Percentiles rank a stretch among this genome's conserved stretches.
Conservation (phyloP, 1,139 yeast species). For the Neolecta irregularis region DNA sequence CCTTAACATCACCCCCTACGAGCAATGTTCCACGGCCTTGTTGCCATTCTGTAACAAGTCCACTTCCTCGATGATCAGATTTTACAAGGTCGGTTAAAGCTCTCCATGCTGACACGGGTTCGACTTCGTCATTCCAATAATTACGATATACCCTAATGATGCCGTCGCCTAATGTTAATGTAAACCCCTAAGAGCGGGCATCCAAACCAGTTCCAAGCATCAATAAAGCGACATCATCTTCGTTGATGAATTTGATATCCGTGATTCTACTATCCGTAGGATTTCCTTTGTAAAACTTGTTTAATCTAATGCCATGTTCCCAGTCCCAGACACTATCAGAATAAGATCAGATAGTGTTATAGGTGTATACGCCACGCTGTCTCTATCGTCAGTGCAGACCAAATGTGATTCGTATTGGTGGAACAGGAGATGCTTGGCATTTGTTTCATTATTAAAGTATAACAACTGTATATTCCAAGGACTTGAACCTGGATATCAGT, state of each 20-base stretch:
- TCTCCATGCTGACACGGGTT: slow-evolving; percentile 79
- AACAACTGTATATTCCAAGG: slow-evolving; percentile 64
- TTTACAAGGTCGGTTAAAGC: slow-evolving; percentile 72
- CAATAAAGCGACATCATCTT: slow-evolving; percentile 75
- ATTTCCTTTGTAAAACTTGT: slow-evolving; percentile 67
- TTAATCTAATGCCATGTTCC: slow-evolving; percentile 41
- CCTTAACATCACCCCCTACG: slow-evolving; percentile 90
- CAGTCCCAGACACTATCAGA: slow-evolving; percentile 65
- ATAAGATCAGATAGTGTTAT: not conserved
- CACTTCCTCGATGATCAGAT: slow-evolving; percentile 70
- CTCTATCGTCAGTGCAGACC: slow-evolving; percentile 71
- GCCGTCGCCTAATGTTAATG: no score
- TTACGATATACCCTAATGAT: slow-evolving; percentile 71
- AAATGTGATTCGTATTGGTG: slow-evolving; percentile 82
- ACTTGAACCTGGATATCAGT: slow-evolving; percentile 30
- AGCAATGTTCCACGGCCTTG: slow-evolving; percentile 83
- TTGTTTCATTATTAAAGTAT: slow-evolving; percentile 55
- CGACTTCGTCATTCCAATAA: slow-evolving; percentile 45
- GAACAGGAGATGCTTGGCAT: slow-evolving; percentile 63
- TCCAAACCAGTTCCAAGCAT: slow-evolving; percentile 84
- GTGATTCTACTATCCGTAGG: slow-evolving; percentile 82
- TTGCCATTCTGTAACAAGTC: slow-evolving; percentile 89
- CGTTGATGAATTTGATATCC: slow-evolving; percentile 72
- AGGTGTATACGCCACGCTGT: slow-evolving; percentile 43
- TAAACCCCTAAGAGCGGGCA: no score